phyloP scores from a whole-genome alignment of 2,329 filamentous ascomycete genomes.

The Cytospora piceicola region DNA sequence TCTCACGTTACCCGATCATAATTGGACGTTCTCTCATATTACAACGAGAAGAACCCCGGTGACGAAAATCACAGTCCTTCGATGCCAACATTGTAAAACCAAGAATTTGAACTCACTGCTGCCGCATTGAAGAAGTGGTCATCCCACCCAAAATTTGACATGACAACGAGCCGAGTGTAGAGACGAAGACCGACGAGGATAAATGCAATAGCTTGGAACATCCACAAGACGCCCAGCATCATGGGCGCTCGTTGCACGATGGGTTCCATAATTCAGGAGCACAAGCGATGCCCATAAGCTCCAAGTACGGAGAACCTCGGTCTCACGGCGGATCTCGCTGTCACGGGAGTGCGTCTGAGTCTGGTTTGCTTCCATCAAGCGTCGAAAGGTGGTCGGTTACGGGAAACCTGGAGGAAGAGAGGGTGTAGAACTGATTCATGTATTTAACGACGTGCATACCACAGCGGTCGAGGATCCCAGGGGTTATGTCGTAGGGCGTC shows the following conservation, averaged over 20 bases:
- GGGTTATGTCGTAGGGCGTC: neutral
- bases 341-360: neutral
- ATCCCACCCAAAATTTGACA: conserved; percentile 26
- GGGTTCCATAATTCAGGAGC: neutral
- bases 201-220: conserved; percentile 23
- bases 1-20: too few relatives aligned
- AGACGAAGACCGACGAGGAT: conserved; percentile 27
- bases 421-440: fast-evolving
- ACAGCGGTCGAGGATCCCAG: neutral
- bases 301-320: neutral
- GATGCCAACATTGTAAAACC: too few relatives aligned
- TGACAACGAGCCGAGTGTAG: conserved; percentile 24
- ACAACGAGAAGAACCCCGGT: neutral
- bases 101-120: conserved; percentile 12
- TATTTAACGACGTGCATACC: neutral
- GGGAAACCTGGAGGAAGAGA: neutral
- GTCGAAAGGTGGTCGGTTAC: neutral
- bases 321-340: neutral
- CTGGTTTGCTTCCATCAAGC: neutral
- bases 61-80: neutral
- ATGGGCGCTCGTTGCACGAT: conserved; percentile 8
- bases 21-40: too few relatives aligned
- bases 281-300: fast-evolving
- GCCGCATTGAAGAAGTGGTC: conserved; percentile 26
- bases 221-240: conserved; percentile 24